These are phyloP conservation scores for Peterozyma toletana DNA, from an alignment of 805 yeast genomes.

Conservation along the genomic window DNA sequence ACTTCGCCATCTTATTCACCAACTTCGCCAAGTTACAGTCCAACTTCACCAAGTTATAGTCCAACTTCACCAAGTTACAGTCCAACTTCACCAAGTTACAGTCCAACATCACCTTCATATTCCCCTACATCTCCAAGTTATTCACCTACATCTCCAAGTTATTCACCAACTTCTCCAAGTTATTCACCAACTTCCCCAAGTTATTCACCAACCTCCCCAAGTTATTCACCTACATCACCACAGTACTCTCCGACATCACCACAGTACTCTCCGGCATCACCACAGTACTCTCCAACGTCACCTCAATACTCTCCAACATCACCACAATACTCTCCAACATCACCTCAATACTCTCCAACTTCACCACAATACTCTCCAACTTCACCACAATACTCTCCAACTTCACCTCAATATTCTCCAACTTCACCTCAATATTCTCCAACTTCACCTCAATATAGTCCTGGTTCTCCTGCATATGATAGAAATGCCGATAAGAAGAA, in stretches of 20 bases:
- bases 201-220: slow-evolving; percentile 69
- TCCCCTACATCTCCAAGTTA: slow-evolving; percentile 67
- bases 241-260: slow-evolving; percentile 65
- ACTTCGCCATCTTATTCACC: slow-evolving; percentile 71
- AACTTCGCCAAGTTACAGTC: slow-evolving; percentile 63
- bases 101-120: slow-evolving; percentile 53
- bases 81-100: slow-evolving; percentile 65
- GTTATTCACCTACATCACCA: slow-evolving; percentile 59
- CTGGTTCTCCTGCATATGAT: slow-evolving; percentile 30
- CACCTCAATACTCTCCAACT: slow-evolving; percentile 50
- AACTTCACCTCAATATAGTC: slow-evolving; percentile 43
- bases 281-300: slow-evolving; percentile 40
- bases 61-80: slow-evolving; percentile 77
- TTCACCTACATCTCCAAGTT: slow-evolving; percentile 74
- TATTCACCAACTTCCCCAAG: slow-evolving; percentile 59
- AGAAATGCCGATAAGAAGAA: slow-evolving; percentile 12
- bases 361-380: slow-evolving; percentile 49
- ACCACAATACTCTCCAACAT: slow-evolving; percentile 57
- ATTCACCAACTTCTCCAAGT: slow-evolving; percentile 71
- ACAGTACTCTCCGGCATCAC: slow-evolving; percentile 58
- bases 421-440: slow-evolving; percentile 53
- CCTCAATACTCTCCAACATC: slow-evolving; percentile 71
- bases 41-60: slow-evolving; percentile 65
- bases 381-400: slow-evolving; percentile 34
- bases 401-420: slow-evolving; percentile 54